phyloP scores from a whole-genome alignment of 2,329 filamentous ascomycete species.

The Fusarium solani-melongenae region DNA sequence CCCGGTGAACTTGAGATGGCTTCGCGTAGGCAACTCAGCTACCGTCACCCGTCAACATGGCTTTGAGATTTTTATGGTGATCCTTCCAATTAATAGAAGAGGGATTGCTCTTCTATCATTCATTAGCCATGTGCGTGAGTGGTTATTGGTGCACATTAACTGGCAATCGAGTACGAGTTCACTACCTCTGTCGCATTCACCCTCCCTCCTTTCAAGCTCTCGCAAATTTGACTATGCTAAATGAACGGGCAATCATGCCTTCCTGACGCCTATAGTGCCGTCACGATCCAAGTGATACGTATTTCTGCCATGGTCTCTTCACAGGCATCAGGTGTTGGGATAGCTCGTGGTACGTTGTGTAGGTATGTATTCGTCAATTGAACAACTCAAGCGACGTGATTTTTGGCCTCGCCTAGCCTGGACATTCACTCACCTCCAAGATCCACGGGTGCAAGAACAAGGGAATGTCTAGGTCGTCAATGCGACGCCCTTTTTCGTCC shows the following conservation, averaged over 20 bases:
- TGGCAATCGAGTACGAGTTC: background rate
- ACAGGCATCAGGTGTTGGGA: too few relatives aligned
- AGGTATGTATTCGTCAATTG: background rate
- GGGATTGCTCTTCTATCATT: background rate
- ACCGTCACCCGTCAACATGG: rapidly evolving
- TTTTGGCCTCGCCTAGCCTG: background rate
- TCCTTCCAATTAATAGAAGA: background rate
- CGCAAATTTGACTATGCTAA: background rate
- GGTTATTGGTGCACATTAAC: background rate
- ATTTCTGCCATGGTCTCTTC: background rate
- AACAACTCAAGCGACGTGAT: background rate
- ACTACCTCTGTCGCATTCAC: background rate
- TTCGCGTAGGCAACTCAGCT: background rate
- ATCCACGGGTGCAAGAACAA: background rate
- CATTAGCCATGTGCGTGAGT: background rate
- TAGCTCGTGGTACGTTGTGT: too few relatives aligned
- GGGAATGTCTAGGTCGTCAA: background rate
- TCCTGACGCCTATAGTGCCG: background rate
- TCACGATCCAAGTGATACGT: background rate
- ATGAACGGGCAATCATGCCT: background rate
- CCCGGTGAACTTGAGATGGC: background rate
- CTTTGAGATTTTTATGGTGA: too few relatives aligned
- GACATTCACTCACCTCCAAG: background rate
- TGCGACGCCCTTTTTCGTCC: background rate
- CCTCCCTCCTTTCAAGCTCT: background rate